Conservation (phyloP, 208 protist genomes). For the Trypanosoma caninum region DNA sequence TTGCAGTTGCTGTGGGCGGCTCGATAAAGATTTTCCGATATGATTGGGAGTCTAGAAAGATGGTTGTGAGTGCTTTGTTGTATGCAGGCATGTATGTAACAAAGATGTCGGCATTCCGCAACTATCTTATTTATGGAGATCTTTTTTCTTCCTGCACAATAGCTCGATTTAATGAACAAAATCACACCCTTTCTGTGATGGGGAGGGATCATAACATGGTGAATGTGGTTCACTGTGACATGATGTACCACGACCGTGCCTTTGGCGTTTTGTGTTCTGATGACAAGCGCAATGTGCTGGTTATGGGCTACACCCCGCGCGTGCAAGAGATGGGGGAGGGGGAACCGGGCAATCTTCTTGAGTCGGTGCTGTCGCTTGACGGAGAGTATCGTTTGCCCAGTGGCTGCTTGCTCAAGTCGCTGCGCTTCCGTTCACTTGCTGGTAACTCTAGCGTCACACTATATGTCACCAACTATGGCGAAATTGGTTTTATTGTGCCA, state of each 20-base stretch:
- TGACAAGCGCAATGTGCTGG: conserved; percentile 62
- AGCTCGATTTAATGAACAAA: conserved; percentile 67
- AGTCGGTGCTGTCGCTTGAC: conserved; percentile 67
- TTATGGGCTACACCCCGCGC: conserved; percentile 75
- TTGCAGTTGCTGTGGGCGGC: conserved; percentile 75
- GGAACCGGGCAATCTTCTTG: conserved; percentile 33
- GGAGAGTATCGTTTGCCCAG: conserved; percentile 76
- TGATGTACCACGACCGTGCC: conserved; percentile 71
- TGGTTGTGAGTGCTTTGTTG: conserved; percentile 73
- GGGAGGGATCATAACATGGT: conserved; percentile 55
- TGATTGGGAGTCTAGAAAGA: conserved; percentile 41
- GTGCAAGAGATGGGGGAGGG: conserved; percentile 32
- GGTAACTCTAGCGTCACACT: conserved; percentile 37
- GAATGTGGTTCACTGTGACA: conserved; percentile 60
- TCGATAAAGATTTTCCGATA: conserved; percentile 83
- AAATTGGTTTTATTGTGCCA: conserved; percentile 73
- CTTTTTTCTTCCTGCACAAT: conserved; percentile 64
- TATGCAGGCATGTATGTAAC: conserved; percentile 86
- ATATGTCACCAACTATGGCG: conserved; percentile 81
- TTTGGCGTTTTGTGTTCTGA: conserved; percentile 74
- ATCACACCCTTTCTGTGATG: conserved; percentile 77
- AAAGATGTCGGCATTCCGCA: conserved; percentile 52
- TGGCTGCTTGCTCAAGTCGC: conserved; percentile 51
- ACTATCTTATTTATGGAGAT: conserved; percentile 83
- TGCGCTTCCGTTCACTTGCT: conserved; percentile 49